Conservation (phyloP, 2,329 filamentous ascomycete species). For the Stenocarpella maydis region DNA sequence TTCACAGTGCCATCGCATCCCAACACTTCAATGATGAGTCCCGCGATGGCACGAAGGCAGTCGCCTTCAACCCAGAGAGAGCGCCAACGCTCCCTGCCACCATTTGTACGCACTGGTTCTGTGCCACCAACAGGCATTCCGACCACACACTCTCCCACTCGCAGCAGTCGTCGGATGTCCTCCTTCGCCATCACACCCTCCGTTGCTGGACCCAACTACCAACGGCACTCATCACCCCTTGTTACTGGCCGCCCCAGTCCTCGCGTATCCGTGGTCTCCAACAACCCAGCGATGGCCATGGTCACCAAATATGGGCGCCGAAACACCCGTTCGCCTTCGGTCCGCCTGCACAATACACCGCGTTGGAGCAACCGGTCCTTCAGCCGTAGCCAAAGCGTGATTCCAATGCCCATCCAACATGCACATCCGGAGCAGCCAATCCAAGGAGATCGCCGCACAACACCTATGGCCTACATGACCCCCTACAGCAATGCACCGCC, state of each 20-base stretch:
- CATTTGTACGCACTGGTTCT: conserved; percentile 61
- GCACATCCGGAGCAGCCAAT: conserved; percentile 47
- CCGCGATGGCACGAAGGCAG: conserved; percentile 48
- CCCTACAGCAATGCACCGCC: conserved; percentile 71
- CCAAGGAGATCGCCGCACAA: conserved; percentile 51
- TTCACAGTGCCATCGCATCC: conserved; percentile 47
- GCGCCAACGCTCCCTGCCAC: conserved; percentile 54
- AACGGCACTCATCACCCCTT: conserved; percentile 51
- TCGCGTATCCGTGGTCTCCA: conserved; percentile 42
- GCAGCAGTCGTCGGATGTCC: conserved; percentile 24
- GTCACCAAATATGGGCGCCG: conserved; percentile 50
- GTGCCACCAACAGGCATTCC: conserved; percentile 53
- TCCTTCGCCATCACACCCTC: conserved; percentile 13
- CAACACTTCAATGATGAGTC: conserved; percentile 40
- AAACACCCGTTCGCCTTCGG: conserved; percentile 66
- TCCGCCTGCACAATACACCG: conserved; percentile 60
- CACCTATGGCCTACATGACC: conserved; percentile 78
- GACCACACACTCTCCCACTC: conserved; percentile 45
- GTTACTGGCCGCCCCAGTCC: conserved; percentile 42
- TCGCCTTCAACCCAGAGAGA: conserved; percentile 51
- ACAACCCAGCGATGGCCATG: conserved; percentile 46
- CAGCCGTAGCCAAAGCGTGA: conserved; percentile 45
- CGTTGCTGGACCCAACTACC: conserved; percentile 38
- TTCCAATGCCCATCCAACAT: conserved; percentile 49
- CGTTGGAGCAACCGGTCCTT: conserved; percentile 56